A percentile compares a stretch with the other conserved stretches of the same genome.
Evolutionary conservation across 1,139 yeast species (phyloP).

Genomic region (Taphrina betulina): DNA sequence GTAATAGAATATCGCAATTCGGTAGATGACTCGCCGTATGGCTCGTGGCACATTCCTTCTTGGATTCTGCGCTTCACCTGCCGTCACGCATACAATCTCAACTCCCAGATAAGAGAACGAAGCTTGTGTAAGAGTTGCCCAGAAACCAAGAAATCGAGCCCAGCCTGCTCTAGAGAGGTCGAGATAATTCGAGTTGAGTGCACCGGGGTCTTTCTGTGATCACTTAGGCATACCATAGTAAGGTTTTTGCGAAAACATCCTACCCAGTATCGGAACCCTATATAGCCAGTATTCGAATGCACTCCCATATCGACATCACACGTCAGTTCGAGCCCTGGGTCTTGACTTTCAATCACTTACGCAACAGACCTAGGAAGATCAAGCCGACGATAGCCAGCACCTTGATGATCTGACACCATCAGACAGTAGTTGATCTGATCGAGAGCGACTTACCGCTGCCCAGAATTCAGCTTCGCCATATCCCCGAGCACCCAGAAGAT

Average conservation of each 20-base stretch:
- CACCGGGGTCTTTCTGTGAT: slow-evolving; percentile 59
- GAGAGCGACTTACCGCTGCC: too few relatives aligned
- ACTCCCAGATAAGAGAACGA: slow-evolving; percentile 77
- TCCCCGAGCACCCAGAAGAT: slow-evolving; percentile 42
- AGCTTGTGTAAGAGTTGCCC: slow-evolving; percentile 64
- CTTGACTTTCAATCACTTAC: too few relatives aligned
- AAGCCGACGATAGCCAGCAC: slow-evolving; percentile 53
- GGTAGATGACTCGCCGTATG: slow-evolving; percentile 69
- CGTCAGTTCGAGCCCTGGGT: too few relatives aligned
- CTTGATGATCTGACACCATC: too few relatives aligned
- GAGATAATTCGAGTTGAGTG: slow-evolving; percentile 50
- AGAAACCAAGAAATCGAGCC: slow-evolving; percentile 65
- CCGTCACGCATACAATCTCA: slow-evolving; percentile 79
- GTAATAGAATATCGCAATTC: slow-evolving; percentile 67
- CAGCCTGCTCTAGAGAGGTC: slow-evolving; percentile 36
- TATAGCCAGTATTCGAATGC: slow-evolving; percentile 47
- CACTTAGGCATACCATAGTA: too few relatives aligned
- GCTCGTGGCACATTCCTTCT: slow-evolving; percentile 76
- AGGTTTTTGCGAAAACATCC: too few relatives aligned
- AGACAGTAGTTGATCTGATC: too few relatives aligned
- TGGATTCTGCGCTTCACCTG: slow-evolving; percentile 82
- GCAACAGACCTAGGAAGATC: slow-evolving; percentile 58
- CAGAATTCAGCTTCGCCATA: slow-evolving; percentile 71
- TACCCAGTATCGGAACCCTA: slow-evolving; percentile 56
- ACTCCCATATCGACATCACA: slow-evolving; percentile 75